phyloP scores from a whole-genome alignment of 352 stramenopile genomes.

The Globisporangium paroecandrum region DNA sequence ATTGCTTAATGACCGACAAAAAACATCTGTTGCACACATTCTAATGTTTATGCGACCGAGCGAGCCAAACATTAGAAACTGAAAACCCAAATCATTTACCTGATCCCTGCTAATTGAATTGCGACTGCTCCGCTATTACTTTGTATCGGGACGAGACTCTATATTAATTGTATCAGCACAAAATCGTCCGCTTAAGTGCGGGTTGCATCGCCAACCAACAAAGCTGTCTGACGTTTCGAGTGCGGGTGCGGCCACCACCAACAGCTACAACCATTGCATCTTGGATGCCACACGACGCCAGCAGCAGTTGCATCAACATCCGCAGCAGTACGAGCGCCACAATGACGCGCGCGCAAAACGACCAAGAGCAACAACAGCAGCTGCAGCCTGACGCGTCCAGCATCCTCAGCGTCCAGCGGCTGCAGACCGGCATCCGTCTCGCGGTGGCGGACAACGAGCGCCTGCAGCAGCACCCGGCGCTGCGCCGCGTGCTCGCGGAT shows the following conservation, averaged over 20 bases:
- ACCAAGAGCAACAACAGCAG: slow-evolving; percentile 12
- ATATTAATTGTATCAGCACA: slow-evolving; percentile 8
- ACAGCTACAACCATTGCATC: slow-evolving; percentile 2
- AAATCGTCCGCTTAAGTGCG: slow-evolving; percentile 1
- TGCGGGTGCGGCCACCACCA: slow-evolving; percentile 1
- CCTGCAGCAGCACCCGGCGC: slow-evolving; percentile 38
- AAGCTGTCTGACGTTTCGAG: slow-evolving; percentile 18
- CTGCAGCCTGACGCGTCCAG: slow-evolving; percentile 11
- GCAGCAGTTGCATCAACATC: background rate
- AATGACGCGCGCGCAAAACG: slow-evolving; percentile 2
- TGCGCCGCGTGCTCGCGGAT: slow-evolving; percentile 25
- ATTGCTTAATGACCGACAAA: background rate
- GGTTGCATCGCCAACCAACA: slow-evolving; percentile 2
- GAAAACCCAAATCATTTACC: background rate
- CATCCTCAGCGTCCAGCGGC: slow-evolving; percentile 31
- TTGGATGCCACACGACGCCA: slow-evolving; percentile 1
- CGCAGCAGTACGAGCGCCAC: slow-evolving; percentile 5
- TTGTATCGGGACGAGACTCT: background rate
- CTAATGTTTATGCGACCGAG: too few relatives aligned
- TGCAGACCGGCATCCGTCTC: slow-evolving; percentile 23
- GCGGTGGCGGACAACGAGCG: slow-evolving; percentile 21
- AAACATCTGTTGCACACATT: background rate
- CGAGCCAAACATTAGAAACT: background rate
- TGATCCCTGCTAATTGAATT: background rate
- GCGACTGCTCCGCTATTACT: background rate